Conservation (phyloP, 768 basidiomycete genomes). For the Nidularia pulvinata region DNA sequence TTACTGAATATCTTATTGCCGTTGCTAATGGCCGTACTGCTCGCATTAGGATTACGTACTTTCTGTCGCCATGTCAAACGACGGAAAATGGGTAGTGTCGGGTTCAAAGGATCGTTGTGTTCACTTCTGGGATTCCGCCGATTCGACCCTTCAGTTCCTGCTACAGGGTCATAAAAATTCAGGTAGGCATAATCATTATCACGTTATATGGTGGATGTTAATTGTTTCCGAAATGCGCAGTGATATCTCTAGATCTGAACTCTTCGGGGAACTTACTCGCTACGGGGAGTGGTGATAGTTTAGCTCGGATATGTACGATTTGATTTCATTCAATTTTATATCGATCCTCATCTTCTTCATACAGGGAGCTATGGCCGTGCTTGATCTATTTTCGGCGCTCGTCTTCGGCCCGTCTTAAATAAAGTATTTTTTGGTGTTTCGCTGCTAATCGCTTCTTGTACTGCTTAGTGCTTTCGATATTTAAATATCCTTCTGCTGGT, state of each 20-base stretch:
- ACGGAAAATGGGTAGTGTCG: constrained; percentile 87
- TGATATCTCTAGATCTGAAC: constrained; percentile 37
- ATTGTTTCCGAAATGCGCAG: constrained; percentile 11
- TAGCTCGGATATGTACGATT: constrained; percentile 38
- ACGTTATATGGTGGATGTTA: not conserved
- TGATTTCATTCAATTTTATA: not conserved
- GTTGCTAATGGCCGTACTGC: not conserved
- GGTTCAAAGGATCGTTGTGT: constrained; percentile 90
- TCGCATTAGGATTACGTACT: constrained; percentile 23
- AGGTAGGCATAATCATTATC: constrained; percentile 14
- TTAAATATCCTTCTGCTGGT: too few species aligned
- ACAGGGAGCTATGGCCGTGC: too few species aligned
- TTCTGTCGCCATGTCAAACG: constrained; percentile 59
- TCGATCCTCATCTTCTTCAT: not conserved
- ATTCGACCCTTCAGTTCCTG: constrained; percentile 77
- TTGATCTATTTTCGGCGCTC: too few species aligned
- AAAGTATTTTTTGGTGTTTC: too few species aligned
- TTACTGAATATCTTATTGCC: not conserved
- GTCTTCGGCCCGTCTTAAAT: too few species aligned
- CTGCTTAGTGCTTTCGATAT: too few species aligned
- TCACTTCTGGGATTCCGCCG: constrained; percentile 80
- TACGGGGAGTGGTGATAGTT: constrained; percentile 39
- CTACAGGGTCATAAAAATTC: constrained; percentile 64
- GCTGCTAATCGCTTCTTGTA: too few species aligned
- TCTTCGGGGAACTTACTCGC: constrained; percentile 30